Evolutionary conservation across 306 rosid species (phyloP).

Genomic region (Rosa lucieae): DNA sequence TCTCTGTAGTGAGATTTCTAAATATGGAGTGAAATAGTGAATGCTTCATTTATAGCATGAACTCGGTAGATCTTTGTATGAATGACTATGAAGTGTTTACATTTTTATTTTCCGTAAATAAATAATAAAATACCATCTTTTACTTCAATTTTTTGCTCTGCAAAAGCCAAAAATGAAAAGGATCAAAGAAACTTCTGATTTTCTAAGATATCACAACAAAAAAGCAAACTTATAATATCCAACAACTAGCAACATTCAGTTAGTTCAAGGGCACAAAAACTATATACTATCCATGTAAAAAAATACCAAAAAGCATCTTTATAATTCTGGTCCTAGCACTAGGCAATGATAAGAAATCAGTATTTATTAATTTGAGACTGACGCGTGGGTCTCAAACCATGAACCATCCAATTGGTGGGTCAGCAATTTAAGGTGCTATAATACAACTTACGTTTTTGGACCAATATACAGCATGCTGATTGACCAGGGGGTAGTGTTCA

Average conservation of each 20-base stretch:
- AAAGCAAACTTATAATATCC: not conserved
- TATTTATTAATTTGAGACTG: not conserved
- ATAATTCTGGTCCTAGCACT: constrained; percentile 4
- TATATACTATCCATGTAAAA: not conserved
- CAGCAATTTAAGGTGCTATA: constrained; percentile 11
- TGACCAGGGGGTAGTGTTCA: not conserved
- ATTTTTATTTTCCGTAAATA: no score
- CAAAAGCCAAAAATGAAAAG: no score
- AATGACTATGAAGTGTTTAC: no score
- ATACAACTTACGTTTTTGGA: constrained; percentile 1
- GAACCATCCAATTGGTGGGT: constrained; percentile 23
- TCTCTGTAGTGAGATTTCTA: not conserved
- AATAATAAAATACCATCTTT: no score
- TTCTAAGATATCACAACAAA: not conserved
- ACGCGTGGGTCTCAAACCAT: constrained; percentile 23
- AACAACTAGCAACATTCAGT: not conserved
- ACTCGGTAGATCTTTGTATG: no score
- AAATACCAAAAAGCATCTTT: not conserved
- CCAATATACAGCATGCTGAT: not conserved
- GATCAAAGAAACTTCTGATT: not conserved
- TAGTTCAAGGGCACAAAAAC: not conserved
- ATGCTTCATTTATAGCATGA: not conserved
- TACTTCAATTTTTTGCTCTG: no score
- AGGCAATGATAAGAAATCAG: not conserved
- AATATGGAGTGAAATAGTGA: not conserved